Conservation (phyloP, 2,329 filamentous ascomycete species). For the Aureobasidium sp. region DNA sequence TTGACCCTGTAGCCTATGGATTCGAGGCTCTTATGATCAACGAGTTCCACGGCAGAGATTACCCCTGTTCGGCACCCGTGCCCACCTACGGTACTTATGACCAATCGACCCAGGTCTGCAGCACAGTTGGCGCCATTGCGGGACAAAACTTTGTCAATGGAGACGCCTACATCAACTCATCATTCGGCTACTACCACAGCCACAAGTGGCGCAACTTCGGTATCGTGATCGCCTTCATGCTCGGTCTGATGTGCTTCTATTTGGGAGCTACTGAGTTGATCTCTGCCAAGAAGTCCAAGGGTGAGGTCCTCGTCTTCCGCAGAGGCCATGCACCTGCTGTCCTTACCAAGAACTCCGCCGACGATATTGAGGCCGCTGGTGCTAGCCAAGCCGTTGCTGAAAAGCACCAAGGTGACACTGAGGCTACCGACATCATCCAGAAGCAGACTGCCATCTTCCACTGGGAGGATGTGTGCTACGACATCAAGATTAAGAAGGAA, state of each 20-base stretch:
- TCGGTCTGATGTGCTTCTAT: conserved; percentile 34
- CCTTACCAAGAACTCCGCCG: conserved; percentile 24
- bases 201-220: conserved; percentile 42
- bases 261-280: conserved; percentile 38
- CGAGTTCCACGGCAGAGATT: conserved; percentile 62
- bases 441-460: conserved; percentile 36
- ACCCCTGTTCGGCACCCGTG: conserved; percentile 39
- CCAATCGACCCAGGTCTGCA: conserved; percentile 29
- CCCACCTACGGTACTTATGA: conserved; percentile 32
- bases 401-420: conserved; percentile 15
- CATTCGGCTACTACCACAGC: conserved; percentile 25
- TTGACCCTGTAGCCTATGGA: conserved; percentile 69
- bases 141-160: conserved; percentile 31
- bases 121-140: conserved; percentile 32
- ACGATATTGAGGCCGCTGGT: conserved; percentile 18
- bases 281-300: conserved; percentile 42
- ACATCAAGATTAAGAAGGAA: conserved; percentile 43
- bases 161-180: conserved; percentile 25
- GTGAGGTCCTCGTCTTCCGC: conserved; percentile 41
- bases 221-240: conserved; percentile 37
- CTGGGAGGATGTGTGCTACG: conserved; percentile 49
- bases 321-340: conserved; percentile 31
- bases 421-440: conserved; percentile 30
- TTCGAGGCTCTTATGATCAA: conserved; percentile 68
- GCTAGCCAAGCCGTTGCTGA: conserved; percentile 11